Conservation (phyloP, 2,329 filamentous ascomycete species). For the Pseudonectria foliicola region DNA sequence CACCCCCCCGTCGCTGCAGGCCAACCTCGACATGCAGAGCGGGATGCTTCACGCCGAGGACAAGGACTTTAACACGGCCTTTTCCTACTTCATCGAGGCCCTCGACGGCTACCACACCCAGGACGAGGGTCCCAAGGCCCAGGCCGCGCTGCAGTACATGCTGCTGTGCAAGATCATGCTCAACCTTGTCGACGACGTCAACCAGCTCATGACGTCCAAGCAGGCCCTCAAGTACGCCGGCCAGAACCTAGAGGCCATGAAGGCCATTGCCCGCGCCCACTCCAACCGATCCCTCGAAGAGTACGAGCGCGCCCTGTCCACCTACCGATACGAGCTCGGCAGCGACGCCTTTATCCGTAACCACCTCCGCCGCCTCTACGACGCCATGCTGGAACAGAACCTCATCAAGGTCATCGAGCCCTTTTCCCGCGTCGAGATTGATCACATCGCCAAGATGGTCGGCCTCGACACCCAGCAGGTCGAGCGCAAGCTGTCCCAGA, state of each 20-base stretch:
- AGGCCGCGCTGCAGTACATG: constrained; percentile 98
- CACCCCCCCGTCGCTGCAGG: constrained; percentile 89
- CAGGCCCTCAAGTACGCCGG: constrained; percentile 94
- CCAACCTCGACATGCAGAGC: constrained; percentile 97
- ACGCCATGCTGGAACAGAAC: constrained; percentile 99
- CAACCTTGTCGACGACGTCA: constrained; percentile 93
- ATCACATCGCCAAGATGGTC: constrained; percentile 95
- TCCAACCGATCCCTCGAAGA: constrained; percentile 93
- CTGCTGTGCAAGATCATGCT: constrained; percentile 99
- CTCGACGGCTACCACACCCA: constrained; percentile 94
- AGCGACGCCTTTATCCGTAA: constrained; percentile 95
- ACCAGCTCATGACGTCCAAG: constrained; percentile 89
- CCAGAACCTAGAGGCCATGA: constrained; percentile 97
- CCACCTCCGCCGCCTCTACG: constrained; percentile 90
- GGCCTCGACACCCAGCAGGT: constrained; percentile 93
- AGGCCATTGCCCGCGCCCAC: constrained; percentile 93
- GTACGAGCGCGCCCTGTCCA: constrained; percentile 85
- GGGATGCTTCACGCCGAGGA: constrained; percentile 99
- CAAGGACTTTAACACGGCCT: constrained; percentile 97
- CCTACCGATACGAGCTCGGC: constrained; percentile 89
- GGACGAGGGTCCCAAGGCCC: constrained; percentile 82
- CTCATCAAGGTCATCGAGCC: constrained; percentile 99
- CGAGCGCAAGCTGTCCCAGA: constrained; percentile 96
- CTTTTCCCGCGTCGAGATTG: constrained; percentile 93
- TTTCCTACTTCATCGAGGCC: constrained; percentile 98